These are phyloP conservation scores for Spiraea crenata DNA, from an alignment of 331 rosid species.

Conservation along the genomic window DNA sequence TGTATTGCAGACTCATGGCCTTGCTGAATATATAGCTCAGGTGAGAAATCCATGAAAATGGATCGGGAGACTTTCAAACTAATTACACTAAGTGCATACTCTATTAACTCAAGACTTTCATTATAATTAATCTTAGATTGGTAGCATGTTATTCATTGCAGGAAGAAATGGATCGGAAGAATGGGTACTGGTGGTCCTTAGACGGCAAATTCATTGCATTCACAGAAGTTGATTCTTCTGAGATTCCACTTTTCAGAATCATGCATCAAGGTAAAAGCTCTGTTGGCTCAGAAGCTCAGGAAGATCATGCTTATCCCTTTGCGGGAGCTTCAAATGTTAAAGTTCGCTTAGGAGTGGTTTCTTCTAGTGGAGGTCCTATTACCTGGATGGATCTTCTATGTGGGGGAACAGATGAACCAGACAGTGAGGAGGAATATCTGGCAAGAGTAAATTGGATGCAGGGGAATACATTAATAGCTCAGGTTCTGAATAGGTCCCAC, in stretches of 20 bases:
- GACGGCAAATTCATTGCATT: slow-evolving; percentile 86
- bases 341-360: slow-evolving; percentile 86
- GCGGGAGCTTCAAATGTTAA: slow-evolving; percentile 88
- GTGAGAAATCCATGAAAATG: slow-evolving; percentile 47
- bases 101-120: neutral
- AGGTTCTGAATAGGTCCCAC: slow-evolving; percentile 80
- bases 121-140: neutral
- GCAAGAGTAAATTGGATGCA: slow-evolving; percentile 94
- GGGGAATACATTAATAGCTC: slow-evolving; percentile 71
- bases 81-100: neutral
- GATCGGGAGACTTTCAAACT: too few species aligned
- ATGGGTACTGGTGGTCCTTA: slow-evolving; percentile 97
- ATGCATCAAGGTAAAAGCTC: slow-evolving; percentile 92
- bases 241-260: slow-evolving; percentile 80
- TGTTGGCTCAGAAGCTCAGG: slow-evolving; percentile 85
- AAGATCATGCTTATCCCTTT: slow-evolving; percentile 97
- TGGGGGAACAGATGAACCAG: slow-evolving; percentile 49
- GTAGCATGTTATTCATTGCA: slow-evolving; percentile 38
- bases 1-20: slow-evolving; percentile 76
- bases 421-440: slow-evolving; percentile 75
- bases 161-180: slow-evolving; percentile 99
- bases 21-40: slow-evolving; percentile 98
- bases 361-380: slow-evolving; percentile 62
- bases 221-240: slow-evolving; percentile 87
- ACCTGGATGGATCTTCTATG: slow-evolving; percentile 96